phyloP scores from a whole-genome alignment of 108 stramenopile genomes.

The Mediolabrus comicus region DNA sequence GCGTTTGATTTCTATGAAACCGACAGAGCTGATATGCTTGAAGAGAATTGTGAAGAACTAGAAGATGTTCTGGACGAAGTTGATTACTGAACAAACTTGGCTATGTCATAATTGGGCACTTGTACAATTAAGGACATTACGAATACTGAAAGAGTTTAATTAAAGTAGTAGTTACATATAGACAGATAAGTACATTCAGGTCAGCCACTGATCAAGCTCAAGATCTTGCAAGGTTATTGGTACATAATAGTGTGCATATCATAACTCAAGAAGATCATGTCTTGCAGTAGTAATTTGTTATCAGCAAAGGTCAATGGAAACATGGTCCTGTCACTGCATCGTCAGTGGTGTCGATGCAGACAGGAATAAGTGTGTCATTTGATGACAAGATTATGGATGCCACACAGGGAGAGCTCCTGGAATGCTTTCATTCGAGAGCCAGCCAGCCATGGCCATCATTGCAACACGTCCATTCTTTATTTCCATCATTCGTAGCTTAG shows the following conservation, averaged over 20 bases:
- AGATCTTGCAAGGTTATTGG: background rate
- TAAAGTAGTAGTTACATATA: background rate
- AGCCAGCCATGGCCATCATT: constrained; percentile 79
- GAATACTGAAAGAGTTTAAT: background rate
- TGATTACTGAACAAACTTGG: constrained; percentile 2
- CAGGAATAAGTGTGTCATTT: background rate
- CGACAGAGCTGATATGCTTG: constrained; percentile 2
- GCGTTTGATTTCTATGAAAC: background rate
- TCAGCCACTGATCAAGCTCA: background rate
- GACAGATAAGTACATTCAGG: background rate
- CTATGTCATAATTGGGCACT: too few relatives aligned
- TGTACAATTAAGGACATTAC: too few relatives aligned
- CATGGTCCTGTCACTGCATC: background rate
- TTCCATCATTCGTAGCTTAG: constrained; percentile 72
- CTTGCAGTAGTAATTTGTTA: background rate
- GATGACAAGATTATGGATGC: background rate
- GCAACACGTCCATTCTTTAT: constrained; percentile 84
- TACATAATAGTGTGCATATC: background rate
- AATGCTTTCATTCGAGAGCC: constrained; percentile 70
- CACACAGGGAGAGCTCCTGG: constrained; percentile 37
- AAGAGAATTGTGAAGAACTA: constrained; percentile 24
- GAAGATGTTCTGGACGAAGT: constrained; percentile 5
- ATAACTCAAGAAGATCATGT: background rate
- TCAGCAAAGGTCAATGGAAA: background rate
- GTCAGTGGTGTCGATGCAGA: background rate